phyloP scores from a whole-genome alignment of 208 protist species.

The Leishmania gerbilli region DNA sequence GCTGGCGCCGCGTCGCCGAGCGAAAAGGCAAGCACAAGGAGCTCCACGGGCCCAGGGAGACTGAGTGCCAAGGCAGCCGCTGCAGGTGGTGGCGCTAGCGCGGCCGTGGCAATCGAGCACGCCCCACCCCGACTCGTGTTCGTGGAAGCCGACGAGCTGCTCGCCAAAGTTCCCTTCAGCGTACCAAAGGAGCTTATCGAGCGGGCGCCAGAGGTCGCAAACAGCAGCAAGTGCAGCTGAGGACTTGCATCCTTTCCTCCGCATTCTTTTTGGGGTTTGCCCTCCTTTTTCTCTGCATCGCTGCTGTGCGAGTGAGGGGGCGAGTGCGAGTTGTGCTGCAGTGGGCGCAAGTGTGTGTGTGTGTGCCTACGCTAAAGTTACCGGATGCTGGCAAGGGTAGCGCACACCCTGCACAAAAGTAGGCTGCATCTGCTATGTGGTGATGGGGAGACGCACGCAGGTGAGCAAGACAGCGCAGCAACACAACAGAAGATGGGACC shows the following conservation, averaged over 20 bases:
- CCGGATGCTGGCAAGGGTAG: not conserved
- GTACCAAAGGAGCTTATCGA: conserved; percentile 77
- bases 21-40: not conserved
- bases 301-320: not conserved
- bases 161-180: conserved; percentile 77
- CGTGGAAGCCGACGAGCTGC: conserved; percentile 62
- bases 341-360: not conserved
- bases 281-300: not conserved
- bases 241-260: not conserved
- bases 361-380: not conserved
- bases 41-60: not conserved
- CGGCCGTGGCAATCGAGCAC: not conserved
- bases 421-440: not conserved
- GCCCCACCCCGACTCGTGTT: conserved; percentile 48
- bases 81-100: not conserved
- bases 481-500: not conserved
- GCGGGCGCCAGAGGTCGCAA: not conserved
- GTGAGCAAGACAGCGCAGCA: not conserved
- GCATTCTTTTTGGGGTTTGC: not conserved
- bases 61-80: not conserved
- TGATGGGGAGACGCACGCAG: not conserved
- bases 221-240: not conserved
- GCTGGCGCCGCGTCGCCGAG: not conserved
- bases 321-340: not conserved
- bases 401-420: not conserved